phyloP scores from a whole-genome alignment of 2,329 filamentous ascomycete species.

The Didymella arachidicola region DNA sequence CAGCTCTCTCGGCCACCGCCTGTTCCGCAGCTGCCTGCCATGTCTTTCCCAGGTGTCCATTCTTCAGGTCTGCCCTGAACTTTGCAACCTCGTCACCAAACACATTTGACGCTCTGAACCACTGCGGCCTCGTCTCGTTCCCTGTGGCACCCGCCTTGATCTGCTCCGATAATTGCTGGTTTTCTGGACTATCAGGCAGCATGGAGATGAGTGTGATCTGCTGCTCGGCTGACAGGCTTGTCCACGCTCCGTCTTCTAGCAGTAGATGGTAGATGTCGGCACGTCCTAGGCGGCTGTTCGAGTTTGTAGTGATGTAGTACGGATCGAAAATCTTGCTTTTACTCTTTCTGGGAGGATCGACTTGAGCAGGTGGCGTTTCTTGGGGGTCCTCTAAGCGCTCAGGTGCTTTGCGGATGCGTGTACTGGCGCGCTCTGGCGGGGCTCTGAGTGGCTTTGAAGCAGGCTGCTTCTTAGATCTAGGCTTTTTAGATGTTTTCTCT shows the following conservation, averaged over 20 bases:
- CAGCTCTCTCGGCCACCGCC: slow-evolving; percentile 60
- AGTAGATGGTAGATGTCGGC: slow-evolving; percentile 48
- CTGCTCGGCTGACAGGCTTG: slow-evolving; percentile 33
- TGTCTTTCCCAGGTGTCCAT: slow-evolving; percentile 63
- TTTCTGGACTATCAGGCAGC: slow-evolving; percentile 30
- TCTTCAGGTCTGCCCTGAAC: slow-evolving; percentile 64
- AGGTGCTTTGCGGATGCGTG: slow-evolving; percentile 41
- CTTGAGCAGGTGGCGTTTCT: slow-evolving; percentile 19
- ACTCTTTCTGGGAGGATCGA: slow-evolving; percentile 18
- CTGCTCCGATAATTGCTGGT: slow-evolving; percentile 25
- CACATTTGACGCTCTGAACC: slow-evolving; percentile 45
- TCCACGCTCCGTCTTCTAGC: slow-evolving; percentile 42
- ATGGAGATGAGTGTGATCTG: slow-evolving; percentile 34
- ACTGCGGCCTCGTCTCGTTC: slow-evolving; percentile 29
- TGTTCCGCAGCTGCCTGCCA: slow-evolving; percentile 64
- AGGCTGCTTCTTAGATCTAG: slow-evolving; percentile 18
- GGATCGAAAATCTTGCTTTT: slow-evolving; percentile 41
- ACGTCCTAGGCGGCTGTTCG: slow-evolving; percentile 40
- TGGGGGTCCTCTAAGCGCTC: slow-evolving; percentile 31
- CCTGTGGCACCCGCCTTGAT: slow-evolving; percentile 26
- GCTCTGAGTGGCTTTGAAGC: slow-evolving; percentile 16
- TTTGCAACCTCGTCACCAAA: slow-evolving; percentile 62
- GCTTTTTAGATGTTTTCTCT: slow-evolving; percentile 7
- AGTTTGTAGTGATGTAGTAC: slow-evolving; percentile 43
- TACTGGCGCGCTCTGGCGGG: slow-evolving; percentile 26